Evolutionary conservation across 2,329 filamentous ascomycete species (phyloP).

Genomic region (Colletotrichum sp.): DNA sequence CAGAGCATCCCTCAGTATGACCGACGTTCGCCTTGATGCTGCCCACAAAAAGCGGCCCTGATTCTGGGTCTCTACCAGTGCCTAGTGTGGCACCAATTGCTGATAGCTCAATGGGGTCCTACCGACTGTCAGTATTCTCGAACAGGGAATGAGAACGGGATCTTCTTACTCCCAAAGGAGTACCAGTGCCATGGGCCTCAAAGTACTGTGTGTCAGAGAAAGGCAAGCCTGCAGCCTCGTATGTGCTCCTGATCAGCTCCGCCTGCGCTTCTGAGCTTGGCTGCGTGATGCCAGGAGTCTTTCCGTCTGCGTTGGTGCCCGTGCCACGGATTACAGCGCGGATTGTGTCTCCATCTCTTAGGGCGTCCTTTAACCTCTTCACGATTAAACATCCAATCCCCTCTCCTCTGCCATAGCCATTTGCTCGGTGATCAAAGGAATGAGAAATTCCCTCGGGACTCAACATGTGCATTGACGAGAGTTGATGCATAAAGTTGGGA

Average conservation of each 20-base stretch:
- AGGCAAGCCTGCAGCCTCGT: background rate
- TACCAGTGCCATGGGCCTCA: slow-evolving; percentile 53
- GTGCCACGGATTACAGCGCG: slow-evolving; percentile 34
- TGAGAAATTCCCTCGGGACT: slow-evolving; percentile 22
- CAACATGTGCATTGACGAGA: slow-evolving; percentile 18
- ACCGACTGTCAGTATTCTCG: slow-evolving; percentile 50
- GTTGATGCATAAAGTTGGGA: slow-evolving; percentile 22
- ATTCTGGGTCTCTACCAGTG: slow-evolving; percentile 32
- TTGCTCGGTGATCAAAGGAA: slow-evolving; percentile 38
- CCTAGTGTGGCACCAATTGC: slow-evolving; percentile 52
- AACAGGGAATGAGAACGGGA: fast-evolving
- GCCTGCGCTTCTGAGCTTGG: slow-evolving; percentile 42
- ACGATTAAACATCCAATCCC: slow-evolving; percentile 43
- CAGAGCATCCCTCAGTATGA: slow-evolving; percentile 48
- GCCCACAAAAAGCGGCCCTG: slow-evolving; percentile 35
- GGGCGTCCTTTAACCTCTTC: slow-evolving; percentile 44
- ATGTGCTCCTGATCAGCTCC: slow-evolving; percentile 21
- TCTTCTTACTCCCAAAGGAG: background rate
- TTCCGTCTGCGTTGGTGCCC: slow-evolving; percentile 38
- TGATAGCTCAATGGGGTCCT: slow-evolving; percentile 58
- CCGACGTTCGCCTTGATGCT: slow-evolving; percentile 44
- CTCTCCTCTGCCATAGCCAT: slow-evolving; percentile 50
- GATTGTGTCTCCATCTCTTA: slow-evolving; percentile 44
- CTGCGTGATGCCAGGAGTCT: slow-evolving; percentile 37
- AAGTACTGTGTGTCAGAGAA: slow-evolving; percentile 36